Evolutionary conservation across 2,329 filamentous ascomycete species (phyloP).

Genomic region (Myriosclerotinia duriaeana): DNA sequence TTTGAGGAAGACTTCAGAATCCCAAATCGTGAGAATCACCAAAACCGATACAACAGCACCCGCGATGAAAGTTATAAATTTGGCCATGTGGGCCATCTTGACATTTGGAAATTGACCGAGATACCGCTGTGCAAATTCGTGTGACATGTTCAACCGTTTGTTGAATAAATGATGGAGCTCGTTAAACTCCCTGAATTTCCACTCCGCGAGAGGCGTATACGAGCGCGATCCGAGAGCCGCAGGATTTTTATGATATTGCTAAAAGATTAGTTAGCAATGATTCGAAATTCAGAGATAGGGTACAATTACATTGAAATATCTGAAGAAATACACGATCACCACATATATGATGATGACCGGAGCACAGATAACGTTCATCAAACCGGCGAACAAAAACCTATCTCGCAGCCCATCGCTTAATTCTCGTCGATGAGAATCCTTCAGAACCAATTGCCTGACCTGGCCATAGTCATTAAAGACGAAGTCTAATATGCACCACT

Average conservation of each 20-base stretch:
- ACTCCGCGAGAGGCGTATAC: conserved; percentile 91
- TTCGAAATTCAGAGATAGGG: background rate
- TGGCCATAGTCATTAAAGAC: conserved; percentile 90
- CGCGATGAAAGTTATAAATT: conserved; percentile 82
- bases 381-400: conserved; percentile 77
- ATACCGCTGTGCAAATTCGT: conserved; percentile 88
- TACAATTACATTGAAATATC: conserved; percentile 77
- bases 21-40: conserved; percentile 78
- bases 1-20: conserved; percentile 84
- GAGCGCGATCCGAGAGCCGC: conserved; percentile 81
- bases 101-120: conserved; percentile 95
- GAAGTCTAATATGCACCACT: conserved; percentile 87
- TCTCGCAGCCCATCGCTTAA: conserved; percentile 75
- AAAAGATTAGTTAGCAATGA: conserved; percentile 28
- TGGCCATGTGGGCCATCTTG: conserved; percentile 81
- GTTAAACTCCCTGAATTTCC: conserved; percentile 99
- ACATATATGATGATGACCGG: conserved; percentile 87
- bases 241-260: conserved; percentile 95
- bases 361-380: conserved; percentile 82
- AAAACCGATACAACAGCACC: conserved; percentile 86
- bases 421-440: conserved; percentile 73
- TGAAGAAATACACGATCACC: conserved; percentile 86
- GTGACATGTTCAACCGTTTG: conserved; percentile 88
- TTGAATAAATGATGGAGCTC: conserved; percentile 91
- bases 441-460: conserved; percentile 81